Evolutionary conservation across 306 rosid species (phyloP).

Genomic region (Begonia loranthoides): DNA sequence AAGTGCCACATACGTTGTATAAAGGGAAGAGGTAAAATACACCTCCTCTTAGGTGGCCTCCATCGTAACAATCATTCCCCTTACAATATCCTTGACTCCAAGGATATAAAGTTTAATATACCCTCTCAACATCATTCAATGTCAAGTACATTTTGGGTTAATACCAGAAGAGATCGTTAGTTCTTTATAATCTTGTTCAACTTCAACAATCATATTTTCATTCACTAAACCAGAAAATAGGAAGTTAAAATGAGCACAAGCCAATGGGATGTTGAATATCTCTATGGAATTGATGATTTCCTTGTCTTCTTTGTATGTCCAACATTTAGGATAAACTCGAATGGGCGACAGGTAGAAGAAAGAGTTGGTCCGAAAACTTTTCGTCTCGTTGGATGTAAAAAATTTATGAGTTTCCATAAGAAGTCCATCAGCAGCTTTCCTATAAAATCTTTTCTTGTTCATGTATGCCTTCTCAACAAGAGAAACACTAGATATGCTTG

Average conservation of each 20-base stretch:
- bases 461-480: constrained; percentile 63
- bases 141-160: constrained; percentile 46
- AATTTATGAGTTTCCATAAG: constrained; percentile 42
- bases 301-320: constrained; percentile 50
- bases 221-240: constrained; percentile 45
- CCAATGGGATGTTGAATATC: constrained; percentile 38
- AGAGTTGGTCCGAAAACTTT: constrained; percentile 52
- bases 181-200: constrained; percentile 50
- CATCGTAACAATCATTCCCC: too few species aligned
- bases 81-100: too few species aligned
- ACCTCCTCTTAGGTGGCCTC: too few species aligned
- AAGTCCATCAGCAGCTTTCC: constrained; percentile 76
- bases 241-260: constrained; percentile 63
- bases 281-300: constrained; percentile 44
- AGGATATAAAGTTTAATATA: too few species aligned
- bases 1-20: too few species aligned
- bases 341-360: constrained; percentile 58
- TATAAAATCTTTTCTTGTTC: constrained; percentile 74
- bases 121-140: constrained; percentile 55
- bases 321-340: constrained; percentile 48
- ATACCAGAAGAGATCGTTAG: constrained; percentile 36
- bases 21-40: too few species aligned
- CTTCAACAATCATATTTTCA: constrained; percentile 47
- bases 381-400: constrained; percentile 48
- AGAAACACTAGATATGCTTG: constrained; percentile 28